Evolutionary conservation across 2,329 filamentous ascomycete species (phyloP).

Genomic region (Paracorniculantispora psalliotae): DNA sequence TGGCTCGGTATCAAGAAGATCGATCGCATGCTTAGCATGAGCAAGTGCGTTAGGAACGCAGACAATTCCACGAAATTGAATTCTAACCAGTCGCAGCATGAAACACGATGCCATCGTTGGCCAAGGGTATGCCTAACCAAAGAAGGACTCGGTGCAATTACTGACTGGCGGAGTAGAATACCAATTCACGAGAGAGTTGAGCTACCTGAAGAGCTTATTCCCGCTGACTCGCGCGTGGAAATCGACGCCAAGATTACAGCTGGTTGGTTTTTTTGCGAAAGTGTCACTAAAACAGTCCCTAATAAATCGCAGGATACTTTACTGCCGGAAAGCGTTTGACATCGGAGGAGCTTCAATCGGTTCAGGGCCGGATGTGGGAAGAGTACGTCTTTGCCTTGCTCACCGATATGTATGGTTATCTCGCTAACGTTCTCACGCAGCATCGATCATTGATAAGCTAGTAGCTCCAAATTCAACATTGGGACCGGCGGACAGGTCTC

Average conservation of each 20-base stretch:
- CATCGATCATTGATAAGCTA: conserved; percentile 31
- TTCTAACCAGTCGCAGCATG: conserved; percentile 52
- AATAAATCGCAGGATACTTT: conserved; percentile 55
- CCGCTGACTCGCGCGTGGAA: conserved; percentile 91
- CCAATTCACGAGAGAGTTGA: conserved; percentile 87
- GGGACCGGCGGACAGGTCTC: no score
- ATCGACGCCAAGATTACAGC: conserved; percentile 98
- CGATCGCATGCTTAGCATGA: conserved; percentile 97
- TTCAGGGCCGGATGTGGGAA: conserved; percentile 89
- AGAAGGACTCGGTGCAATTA: neutral
- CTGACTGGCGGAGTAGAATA: conserved; percentile 48
- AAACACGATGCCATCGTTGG: conserved; percentile 85
- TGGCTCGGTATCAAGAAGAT: conserved; percentile 99
- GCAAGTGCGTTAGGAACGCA: conserved; percentile 58
- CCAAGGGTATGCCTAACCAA: conserved; percentile 56
- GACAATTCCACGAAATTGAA: neutral
- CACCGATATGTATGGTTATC: neutral
- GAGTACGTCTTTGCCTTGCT: conserved; percentile 44
- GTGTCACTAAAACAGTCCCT: neutral
- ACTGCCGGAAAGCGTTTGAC: conserved; percentile 88
- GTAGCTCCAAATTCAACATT: neutral
- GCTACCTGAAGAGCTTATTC: conserved; percentile 90
- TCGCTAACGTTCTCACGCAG: conserved; percentile 23
- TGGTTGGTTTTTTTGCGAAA: conserved; percentile 49
- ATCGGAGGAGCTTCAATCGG: conserved; percentile 75